phyloP scores from a whole-genome alignment of 2,329 filamentous ascomycete genomes.

The Rhexocercosporidium sp. region DNA sequence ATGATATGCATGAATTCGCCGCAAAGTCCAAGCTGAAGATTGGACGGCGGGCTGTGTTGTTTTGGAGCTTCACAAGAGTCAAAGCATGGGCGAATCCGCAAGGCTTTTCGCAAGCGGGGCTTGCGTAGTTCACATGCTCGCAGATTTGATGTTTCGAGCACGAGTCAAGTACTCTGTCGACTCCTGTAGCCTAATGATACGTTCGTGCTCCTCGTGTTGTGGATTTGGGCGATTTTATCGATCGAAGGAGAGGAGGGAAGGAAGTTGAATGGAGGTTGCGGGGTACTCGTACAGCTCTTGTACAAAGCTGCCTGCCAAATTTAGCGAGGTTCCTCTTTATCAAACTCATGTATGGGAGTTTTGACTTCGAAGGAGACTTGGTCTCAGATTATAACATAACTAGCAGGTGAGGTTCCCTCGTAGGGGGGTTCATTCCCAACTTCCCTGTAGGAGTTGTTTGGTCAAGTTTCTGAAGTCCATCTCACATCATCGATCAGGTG shows the following conservation, averaged over 20 bases:
- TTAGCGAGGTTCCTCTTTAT: background rate
- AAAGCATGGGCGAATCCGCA: background rate
- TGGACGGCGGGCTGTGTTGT: constrained; percentile 10
- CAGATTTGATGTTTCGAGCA: background rate
- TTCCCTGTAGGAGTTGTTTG: too few relatives aligned
- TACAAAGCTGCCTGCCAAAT: too few relatives aligned
- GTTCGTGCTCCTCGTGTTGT: background rate
- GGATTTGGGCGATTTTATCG: background rate
- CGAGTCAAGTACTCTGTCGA: background rate
- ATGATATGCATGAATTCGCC: background rate
- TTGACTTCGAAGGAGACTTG: too few relatives aligned
- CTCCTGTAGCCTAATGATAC: background rate
- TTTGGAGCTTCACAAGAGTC: background rate
- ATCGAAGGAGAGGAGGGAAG: background rate
- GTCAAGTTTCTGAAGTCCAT: too few relatives aligned
- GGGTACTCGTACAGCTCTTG: too few relatives aligned
- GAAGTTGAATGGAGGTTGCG: background rate
- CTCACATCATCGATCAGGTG: too few relatives aligned
- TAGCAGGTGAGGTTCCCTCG: too few relatives aligned
- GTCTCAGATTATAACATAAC: too few relatives aligned
- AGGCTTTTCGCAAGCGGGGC: background rate
- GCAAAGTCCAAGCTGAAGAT: constrained; percentile 3
- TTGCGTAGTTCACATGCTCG: background rate
- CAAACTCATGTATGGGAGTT: too few relatives aligned
- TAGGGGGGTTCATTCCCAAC: too few relatives aligned